Evolutionary conservation across 2,329 filamentous ascomycete species (phyloP).

Genomic region (Colletotrichum eremochloae): DNA sequence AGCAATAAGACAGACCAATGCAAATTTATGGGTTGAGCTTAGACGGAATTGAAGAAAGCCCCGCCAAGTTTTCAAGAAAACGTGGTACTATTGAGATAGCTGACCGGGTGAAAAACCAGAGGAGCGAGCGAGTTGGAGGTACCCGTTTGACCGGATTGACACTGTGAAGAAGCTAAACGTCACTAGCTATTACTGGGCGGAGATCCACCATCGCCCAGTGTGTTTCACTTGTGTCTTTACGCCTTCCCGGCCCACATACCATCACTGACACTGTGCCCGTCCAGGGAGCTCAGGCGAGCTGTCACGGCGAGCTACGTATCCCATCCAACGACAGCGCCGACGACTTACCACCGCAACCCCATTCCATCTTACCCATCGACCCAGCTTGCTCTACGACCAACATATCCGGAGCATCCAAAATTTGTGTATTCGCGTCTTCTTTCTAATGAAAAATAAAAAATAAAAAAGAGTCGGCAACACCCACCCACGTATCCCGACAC

Average conservation of each 20-base stretch:
- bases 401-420: not conserved
- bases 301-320: conserved; percentile 7
- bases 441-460: not conserved
- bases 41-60: not conserved
- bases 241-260: not conserved
- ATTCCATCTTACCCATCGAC: not conserved
- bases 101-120: not conserved
- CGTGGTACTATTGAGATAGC: not conserved
- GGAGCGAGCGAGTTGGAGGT: not conserved
- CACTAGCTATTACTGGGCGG: not conserved
- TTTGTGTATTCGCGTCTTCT: not conserved
- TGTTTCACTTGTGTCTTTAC: not conserved
- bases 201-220: conserved; percentile 2
- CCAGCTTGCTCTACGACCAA: not conserved
- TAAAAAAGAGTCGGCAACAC: no score
- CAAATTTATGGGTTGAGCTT: not conserved
- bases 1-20: not conserved
- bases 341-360: not conserved
- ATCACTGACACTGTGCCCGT: not conserved
- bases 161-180: conserved; percentile 11
- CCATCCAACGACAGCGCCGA: not conserved
- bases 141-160: not conserved
- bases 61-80: not conserved
- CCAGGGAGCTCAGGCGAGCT: conserved; percentile 18
- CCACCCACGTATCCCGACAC: not conserved